Evolutionary conservation across 2,329 filamentous ascomycete genomes (phyloP).

Genomic region (Davidsoniella eucalypti): DNA sequence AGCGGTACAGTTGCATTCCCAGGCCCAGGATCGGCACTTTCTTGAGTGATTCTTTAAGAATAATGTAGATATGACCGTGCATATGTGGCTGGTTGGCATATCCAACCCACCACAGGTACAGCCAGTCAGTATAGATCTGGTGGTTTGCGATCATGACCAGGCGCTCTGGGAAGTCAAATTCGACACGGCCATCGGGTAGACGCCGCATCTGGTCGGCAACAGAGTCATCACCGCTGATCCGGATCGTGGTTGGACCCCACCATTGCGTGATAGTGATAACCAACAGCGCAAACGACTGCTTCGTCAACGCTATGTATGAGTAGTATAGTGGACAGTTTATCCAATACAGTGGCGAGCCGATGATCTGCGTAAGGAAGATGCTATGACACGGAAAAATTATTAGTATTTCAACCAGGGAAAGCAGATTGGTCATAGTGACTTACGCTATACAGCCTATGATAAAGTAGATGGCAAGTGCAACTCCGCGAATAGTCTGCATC

Average conservation of each 20-base stretch:
- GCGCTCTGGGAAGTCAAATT: constrained; percentile 67
- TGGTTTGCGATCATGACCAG: constrained; percentile 78
- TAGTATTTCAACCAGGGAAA: not conserved
- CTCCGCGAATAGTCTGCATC: constrained; percentile 34
- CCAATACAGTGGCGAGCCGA: constrained; percentile 61
- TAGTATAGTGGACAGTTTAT: constrained; percentile 66
- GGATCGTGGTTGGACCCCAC: constrained; percentile 71
- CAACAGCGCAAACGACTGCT: constrained; percentile 65
- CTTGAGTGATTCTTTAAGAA: constrained; percentile 74
- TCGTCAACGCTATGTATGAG: constrained; percentile 74
- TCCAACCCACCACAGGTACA: constrained; percentile 88
- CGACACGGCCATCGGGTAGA: constrained; percentile 53
- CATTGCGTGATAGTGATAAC: constrained; percentile 69
- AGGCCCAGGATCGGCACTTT: constrained; percentile 64
- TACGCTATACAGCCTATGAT: constrained; percentile 32
- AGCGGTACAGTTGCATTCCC: constrained; percentile 73
- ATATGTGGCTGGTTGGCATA: constrained; percentile 60
- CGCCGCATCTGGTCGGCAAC: constrained; percentile 59
- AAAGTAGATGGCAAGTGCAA: constrained; percentile 38
- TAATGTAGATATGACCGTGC: constrained; percentile 80
- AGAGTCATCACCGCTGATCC: constrained; percentile 68
- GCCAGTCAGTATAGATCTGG: constrained; percentile 83
- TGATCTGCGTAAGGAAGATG: constrained; percentile 53
- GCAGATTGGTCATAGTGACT: constrained; percentile 14
- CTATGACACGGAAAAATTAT: constrained; percentile 21